Percentiles rank a stretch among this genome's conserved stretches.
Conservation (phyloP, 345 rosid genomes). For the Citrus medica region DNA sequence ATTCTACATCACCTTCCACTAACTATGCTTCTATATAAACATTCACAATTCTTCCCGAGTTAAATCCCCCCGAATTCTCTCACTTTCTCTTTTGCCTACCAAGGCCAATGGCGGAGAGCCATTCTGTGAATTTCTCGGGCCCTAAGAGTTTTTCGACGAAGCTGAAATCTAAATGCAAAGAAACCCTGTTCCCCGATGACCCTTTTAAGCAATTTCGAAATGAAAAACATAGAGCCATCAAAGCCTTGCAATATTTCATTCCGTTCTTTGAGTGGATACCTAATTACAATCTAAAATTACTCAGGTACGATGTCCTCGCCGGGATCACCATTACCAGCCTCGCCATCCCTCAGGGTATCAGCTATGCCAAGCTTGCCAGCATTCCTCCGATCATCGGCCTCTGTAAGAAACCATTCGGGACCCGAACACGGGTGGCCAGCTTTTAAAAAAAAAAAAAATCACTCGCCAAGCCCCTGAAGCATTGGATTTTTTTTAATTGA, state of each 20-base stretch:
- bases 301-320: constrained; percentile 70
- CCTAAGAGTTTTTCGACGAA: constrained; percentile 47
- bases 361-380: constrained; percentile 83
- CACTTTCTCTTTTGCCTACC: background rate
- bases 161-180: constrained; percentile 56
- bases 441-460: too few species aligned
- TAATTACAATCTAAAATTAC: constrained; percentile 37
- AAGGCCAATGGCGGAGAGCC: constrained; percentile 15
- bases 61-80: background rate
- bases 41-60: background rate
- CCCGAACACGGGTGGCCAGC: too few species aligned
- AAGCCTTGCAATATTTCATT: constrained; percentile 52
- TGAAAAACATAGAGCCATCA: constrained; percentile 24
- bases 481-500: too few species aligned
- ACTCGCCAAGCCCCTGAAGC: too few species aligned
- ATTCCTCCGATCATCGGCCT: constrained; percentile 86
- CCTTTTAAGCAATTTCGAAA: constrained; percentile 53
- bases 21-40: background rate
- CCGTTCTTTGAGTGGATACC: constrained; percentile 87
- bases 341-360: constrained; percentile 94
- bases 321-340: constrained; percentile 90
- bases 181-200: constrained; percentile 82
- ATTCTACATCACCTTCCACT: background rate
- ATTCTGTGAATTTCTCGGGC: constrained; percentile 43
- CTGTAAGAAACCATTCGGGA: constrained; percentile 36